Conservation (phyloP, 345 rosid species). For the Melaleuca alternifolia region DNA sequence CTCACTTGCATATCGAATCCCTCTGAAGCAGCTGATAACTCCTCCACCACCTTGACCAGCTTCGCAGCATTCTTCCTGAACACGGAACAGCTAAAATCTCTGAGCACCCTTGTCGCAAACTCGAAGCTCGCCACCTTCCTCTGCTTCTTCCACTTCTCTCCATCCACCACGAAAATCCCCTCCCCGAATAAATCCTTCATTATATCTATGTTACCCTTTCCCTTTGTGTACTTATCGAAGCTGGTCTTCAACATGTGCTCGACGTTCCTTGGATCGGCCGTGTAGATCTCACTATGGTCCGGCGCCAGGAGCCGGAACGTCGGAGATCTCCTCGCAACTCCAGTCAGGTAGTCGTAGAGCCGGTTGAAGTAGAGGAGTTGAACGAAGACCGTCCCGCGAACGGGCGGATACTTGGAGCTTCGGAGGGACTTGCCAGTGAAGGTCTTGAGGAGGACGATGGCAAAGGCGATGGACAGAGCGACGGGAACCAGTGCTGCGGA, state of each 20-base stretch:
- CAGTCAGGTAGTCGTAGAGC: conserved; percentile 47
- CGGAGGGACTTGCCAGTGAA: conserved; percentile 39
- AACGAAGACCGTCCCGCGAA: conserved; percentile 37
- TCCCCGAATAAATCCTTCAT: conserved; percentile 45
- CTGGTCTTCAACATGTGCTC: conserved; percentile 51
- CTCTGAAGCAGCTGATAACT: conserved; percentile 12
- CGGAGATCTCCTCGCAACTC: conserved; percentile 23
- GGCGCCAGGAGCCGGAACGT: conserved; percentile 49
- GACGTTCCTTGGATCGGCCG: conserved; percentile 49
- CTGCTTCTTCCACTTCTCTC: conserved; percentile 77
- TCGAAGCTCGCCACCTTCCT: conserved; percentile 71
- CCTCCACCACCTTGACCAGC: conserved; percentile 22
- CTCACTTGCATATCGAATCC: conserved; percentile 65
- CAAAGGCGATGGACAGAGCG: conserved; percentile 3
- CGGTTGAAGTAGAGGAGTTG: conserved; percentile 28
- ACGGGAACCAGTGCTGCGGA: conserved; percentile 7
- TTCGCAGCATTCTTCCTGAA: conserved; percentile 46
- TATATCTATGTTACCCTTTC: conserved; percentile 13
- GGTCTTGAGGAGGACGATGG: conserved; percentile 15
- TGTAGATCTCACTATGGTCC: conserved; percentile 30
- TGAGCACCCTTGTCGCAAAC: conserved; percentile 57
- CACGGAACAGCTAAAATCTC: conserved; percentile 60
- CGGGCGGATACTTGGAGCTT: conserved; percentile 35
- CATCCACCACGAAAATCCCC: conserved; percentile 76
- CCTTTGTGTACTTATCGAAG: conserved; percentile 47